Evolutionary conservation across 305 asterid species (phyloP).

Genomic region (Nicotiana rustica): DNA sequence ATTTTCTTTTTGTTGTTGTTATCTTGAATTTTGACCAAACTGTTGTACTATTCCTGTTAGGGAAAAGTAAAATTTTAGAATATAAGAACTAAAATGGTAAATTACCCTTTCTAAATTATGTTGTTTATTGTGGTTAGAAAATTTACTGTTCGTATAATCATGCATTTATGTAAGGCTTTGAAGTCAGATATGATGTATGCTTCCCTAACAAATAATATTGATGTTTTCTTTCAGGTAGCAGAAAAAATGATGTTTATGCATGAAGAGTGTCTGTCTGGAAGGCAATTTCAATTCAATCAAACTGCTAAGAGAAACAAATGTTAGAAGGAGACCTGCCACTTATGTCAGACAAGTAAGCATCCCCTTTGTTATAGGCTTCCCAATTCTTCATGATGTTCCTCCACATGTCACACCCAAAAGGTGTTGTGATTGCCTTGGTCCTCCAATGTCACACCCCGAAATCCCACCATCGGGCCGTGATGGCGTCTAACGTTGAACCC

Average conservation of each 20-base stretch:
- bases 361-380: not conserved
- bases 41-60: not conserved
- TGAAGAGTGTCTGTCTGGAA: conserved; percentile 60
- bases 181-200: not conserved
- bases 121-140: not conserved
- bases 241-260: conserved; percentile 68
- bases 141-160: not conserved
- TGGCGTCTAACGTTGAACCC: too few species aligned
- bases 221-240: conserved; percentile 53
- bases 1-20: too few species aligned
- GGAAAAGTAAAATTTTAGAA: too few species aligned
- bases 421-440: too few species aligned
- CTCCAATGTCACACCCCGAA: too few species aligned
- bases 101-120: too few species aligned
- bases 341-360: conserved; percentile 57
- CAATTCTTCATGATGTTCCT: too few species aligned
- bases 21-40: too few species aligned
- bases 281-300: conserved; percentile 62
- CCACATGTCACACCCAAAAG: too few species aligned
- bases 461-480: too few species aligned
- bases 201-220: not conserved
- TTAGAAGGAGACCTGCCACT: conserved; percentile 44
- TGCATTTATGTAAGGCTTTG: not conserved
- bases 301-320: conserved; percentile 51
- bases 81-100: too few species aligned